Conservation (phyloP, 139 green algal species). For the Tetratostichococcus sp. region DNA sequence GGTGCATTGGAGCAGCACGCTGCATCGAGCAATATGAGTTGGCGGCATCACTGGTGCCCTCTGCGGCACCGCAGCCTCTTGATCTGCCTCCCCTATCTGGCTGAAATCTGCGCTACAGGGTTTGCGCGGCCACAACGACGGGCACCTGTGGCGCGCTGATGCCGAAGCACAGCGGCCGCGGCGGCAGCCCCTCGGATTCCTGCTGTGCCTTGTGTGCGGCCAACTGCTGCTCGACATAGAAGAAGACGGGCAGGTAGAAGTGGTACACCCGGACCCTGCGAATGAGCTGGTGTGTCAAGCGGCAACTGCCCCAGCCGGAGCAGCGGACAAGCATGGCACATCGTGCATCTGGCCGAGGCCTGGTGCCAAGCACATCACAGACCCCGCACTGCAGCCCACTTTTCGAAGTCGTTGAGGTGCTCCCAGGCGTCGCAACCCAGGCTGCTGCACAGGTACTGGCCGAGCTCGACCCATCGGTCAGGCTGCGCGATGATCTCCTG, state of each 20-base stretch:
- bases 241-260: slow-evolving; percentile 92
- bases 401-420: slow-evolving; percentile 2
- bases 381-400: too few relatives aligned
- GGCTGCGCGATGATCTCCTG: slow-evolving; percentile 33
- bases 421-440: slow-evolving; percentile 35
- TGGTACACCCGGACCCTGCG: slow-evolving; percentile 78
- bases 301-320: too few relatives aligned
- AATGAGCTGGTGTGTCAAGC: too few relatives aligned
- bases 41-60: too few relatives aligned
- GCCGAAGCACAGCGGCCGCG: slow-evolving; percentile 69
- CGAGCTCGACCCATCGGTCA: slow-evolving; percentile 41
- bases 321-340: too few relatives aligned
- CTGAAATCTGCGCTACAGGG: too few relatives aligned
- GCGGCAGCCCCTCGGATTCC: background rate
- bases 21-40: too few relatives aligned
- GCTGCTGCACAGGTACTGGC: slow-evolving; percentile 25
- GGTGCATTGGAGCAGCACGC: too few relatives aligned
- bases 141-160: slow-evolving; percentile 81
- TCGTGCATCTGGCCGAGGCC: too few relatives aligned
- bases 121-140: background rate
- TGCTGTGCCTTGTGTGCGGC: slow-evolving; percentile 34
- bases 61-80: too few relatives aligned
- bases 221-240: slow-evolving; percentile 74
- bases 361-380: too few relatives aligned
- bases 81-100: too few relatives aligned